phyloP scores from a whole-genome alignment of 805 yeast species.

The Barnettozyma californica region DNA sequence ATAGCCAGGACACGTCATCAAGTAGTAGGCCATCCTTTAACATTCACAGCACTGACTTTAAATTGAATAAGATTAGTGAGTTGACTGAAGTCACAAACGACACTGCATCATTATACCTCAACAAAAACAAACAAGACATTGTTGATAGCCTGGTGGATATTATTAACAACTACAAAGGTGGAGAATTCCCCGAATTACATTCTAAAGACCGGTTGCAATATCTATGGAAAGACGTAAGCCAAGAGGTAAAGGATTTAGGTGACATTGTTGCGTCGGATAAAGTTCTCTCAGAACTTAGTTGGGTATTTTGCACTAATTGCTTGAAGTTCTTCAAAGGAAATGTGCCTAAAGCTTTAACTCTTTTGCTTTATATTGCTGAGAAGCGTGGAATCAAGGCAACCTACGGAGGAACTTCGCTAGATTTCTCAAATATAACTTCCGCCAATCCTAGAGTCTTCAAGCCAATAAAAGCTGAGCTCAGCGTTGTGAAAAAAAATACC shows the following conservation, averaged over 20 bases:
- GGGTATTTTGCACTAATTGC: conserved; percentile 34
- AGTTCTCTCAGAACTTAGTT: conserved; percentile 31
- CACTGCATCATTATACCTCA: background rate
- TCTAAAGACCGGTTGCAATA: background rate
- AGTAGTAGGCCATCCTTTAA: background rate
- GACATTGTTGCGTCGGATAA: conserved; percentile 30
- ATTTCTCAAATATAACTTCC: conserved; percentile 4
- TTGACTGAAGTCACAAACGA: background rate
- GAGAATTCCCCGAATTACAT: background rate
- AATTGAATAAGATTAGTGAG: background rate
- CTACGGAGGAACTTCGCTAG: conserved; percentile 11
- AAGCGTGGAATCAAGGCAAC: conserved; percentile 27
- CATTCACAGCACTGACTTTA: background rate
- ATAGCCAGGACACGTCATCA: background rate
- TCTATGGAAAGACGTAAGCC: conserved; percentile 12
- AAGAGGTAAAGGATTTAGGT: conserved; percentile 31
- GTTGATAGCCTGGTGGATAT: conserved; percentile 3
- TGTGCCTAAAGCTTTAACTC: conserved; percentile 30
- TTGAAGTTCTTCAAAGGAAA: conserved; percentile 42
- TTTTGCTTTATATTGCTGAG: conserved; percentile 32
- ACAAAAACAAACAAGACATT: background rate
- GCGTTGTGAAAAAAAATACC: background rate
- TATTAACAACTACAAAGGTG: background rate
- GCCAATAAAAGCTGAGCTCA: background rate
- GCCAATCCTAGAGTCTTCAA: background rate